Evolutionary conservation across 2,329 filamentous ascomycete species (phyloP), one percentile per base, ranked within the genome.

Genomic region (Ceratocystis albifundus): DNA sequence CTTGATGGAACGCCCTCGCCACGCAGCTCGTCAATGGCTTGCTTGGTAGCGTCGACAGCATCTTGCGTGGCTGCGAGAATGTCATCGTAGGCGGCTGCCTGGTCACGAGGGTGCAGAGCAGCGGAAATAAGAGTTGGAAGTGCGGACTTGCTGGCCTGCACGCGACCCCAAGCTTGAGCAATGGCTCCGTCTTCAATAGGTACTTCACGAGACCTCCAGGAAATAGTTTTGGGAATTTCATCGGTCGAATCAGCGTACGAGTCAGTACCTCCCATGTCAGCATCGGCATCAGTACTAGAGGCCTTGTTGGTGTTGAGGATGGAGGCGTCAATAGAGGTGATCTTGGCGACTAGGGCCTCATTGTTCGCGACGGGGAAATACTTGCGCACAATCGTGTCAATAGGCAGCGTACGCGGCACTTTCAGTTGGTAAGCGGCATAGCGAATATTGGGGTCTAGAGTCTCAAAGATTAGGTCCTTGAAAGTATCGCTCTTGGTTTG

Each of bases 391-490:
- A 97, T 88, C 6, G 85, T 83, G 0, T 88, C 82, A 62, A 96
- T 87, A 2, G 92, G 87, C 65, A 91, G 84, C 1, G 91, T 96
- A 55, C 94, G 86, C 0, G 93, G 89, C 41, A 96, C 84, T 74
- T 93, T 88, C 74, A 91, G 82, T 75, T 96, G 91, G 74, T 97
- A 97, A 20, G 94, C 91, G 45, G 92, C 92, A 75, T 95, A 97
- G 69, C 93, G 87, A 72, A 99, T 89, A 69, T 91, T 96, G 1
- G 92, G 92, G 74, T 99, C 94, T 69, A 96, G 87, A 3, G 89
- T 95, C 71, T 89, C 87, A 61, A 88, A 85, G 67, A 99, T 78
- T 28, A 96, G 81, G 69, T 97, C 93, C 73, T 89, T 91, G 80
- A 90, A 94, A 45, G 88, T 79, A 67, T 96, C 93, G 69, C 85